Conservation (phyloP, 495 filamentous ascomycete species). For the Aspergillus nanangensis region DNA sequence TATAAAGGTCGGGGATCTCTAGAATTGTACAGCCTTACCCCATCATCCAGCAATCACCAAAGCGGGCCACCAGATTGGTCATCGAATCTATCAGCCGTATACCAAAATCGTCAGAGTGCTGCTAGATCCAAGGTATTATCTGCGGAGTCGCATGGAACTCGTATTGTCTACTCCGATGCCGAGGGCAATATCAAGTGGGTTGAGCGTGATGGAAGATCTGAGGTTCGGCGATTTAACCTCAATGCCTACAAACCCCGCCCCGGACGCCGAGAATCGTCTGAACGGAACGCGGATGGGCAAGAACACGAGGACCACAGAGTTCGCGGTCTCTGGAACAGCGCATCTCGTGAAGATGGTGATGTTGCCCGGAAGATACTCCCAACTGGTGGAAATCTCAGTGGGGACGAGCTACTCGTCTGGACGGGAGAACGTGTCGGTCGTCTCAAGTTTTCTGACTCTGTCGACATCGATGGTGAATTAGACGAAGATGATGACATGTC, state of each 20-base stretch:
- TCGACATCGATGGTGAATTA: conserved; percentile 40
- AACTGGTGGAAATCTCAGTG: conserved; percentile 43
- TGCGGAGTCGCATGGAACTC: conserved; percentile 77
- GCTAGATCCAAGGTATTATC: conserved; percentile 78
- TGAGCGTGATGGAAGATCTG: conserved; percentile 79
- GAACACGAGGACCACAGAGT: conserved; percentile 4
- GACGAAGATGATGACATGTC: conserved; percentile 39
- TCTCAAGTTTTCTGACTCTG: conserved; percentile 53
- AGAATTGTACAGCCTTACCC: conserved; percentile 71
- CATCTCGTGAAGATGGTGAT: conserved; percentile 23
- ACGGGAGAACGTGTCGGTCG: conserved; percentile 76
- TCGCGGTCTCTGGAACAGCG: conserved; percentile 27
- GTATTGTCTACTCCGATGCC: conserved; percentile 79
- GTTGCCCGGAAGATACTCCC: conserved; percentile 70
- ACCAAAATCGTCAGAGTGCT: conserved; percentile 80
- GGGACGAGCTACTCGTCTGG: conserved; percentile 72
- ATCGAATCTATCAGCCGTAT: conserved; percentile 29
- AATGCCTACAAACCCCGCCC: conserved; percentile 34
- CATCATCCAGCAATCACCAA: conserved; percentile 19
- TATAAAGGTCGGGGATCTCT: conserved; percentile 91
- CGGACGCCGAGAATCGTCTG: not conserved
- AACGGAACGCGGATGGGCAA: not conserved
- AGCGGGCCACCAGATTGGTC: conserved; percentile 25
- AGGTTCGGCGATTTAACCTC: conserved; percentile 71
- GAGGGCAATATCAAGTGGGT: conserved; percentile 88